These are phyloP conservation scores for Puccinia coronata DNA, from an alignment of 1,284 basidiomycete genomes.

Conservation along the genomic window DNA sequence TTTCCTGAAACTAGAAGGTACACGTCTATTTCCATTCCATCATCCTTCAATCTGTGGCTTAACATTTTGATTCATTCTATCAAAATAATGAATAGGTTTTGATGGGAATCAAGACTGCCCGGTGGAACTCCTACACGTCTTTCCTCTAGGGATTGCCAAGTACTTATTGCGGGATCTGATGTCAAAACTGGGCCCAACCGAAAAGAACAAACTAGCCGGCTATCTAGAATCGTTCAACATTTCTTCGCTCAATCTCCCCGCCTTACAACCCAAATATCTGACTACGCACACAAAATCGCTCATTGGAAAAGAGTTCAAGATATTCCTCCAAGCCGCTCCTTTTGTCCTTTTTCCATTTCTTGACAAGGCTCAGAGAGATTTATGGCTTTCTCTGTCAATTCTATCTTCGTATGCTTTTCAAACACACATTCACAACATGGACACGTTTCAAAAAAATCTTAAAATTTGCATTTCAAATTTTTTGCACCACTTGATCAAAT, in stretches of 20 bases:
- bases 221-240: background rate
- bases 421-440: no score
- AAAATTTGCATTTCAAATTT: no score
- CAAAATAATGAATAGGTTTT: no score
- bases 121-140: no score
- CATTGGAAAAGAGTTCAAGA: conserved; percentile 9
- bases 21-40: background rate
- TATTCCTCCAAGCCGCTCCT: conserved; percentile 14
- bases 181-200: no score
- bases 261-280: background rate
- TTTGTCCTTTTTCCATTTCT: conserved; percentile 4
- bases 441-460: no score
- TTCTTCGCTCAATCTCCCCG: background rate
- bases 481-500: no score
- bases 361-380: background rate
- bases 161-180: no score
- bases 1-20: background rate
- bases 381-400: background rate
- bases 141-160: no score
- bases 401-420: no score
- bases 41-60: background rate
- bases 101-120: no score
- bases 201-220: conserved; percentile 1
- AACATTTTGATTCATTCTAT: background rate
- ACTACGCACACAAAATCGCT: background rate